Conservation (phyloP, 1,284 basidiomycete genomes). For the Moniliophthora roreri region DNA sequence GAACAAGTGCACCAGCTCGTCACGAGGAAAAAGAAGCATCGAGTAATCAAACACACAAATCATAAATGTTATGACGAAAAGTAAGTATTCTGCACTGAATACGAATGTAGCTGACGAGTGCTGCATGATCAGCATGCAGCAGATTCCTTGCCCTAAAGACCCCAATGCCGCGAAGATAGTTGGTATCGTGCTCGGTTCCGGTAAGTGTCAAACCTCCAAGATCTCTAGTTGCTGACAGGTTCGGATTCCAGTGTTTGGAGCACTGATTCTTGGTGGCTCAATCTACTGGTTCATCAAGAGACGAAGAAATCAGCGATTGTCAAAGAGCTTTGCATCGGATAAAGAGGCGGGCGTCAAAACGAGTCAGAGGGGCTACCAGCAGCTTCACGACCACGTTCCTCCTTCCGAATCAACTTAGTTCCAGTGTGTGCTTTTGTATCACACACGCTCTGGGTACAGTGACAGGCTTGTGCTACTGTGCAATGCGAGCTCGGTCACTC, state of each 20-base stretch:
- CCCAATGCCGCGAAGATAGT: neutral
- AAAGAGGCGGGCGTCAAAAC: neutral
- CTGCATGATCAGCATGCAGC: neutral
- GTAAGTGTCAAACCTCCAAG: neutral
- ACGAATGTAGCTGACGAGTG: neutral
- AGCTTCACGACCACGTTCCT: too few species aligned
- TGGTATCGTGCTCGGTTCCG: conserved; percentile 5
- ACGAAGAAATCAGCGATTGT: neutral
- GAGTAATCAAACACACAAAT: neutral
- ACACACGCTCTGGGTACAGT: too few species aligned
- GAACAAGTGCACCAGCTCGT: neutral
- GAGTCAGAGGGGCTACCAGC: too few species aligned
- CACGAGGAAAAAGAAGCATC: neutral
- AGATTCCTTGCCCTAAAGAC: conserved; percentile 3
- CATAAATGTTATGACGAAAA: neutral
- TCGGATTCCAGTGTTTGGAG: neutral
- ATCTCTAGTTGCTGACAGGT: neutral
- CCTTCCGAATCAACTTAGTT: too few species aligned
- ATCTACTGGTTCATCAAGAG: neutral
- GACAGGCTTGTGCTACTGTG: too few species aligned
- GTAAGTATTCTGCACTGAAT: neutral
- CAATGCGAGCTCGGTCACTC: too few species aligned
- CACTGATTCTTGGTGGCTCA: neutral
- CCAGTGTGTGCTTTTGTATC: too few species aligned
- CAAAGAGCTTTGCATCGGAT: neutral